Conservation (phyloP, 495 filamentous ascomycete genomes). For the Talaromyces thailandensis region DNA sequence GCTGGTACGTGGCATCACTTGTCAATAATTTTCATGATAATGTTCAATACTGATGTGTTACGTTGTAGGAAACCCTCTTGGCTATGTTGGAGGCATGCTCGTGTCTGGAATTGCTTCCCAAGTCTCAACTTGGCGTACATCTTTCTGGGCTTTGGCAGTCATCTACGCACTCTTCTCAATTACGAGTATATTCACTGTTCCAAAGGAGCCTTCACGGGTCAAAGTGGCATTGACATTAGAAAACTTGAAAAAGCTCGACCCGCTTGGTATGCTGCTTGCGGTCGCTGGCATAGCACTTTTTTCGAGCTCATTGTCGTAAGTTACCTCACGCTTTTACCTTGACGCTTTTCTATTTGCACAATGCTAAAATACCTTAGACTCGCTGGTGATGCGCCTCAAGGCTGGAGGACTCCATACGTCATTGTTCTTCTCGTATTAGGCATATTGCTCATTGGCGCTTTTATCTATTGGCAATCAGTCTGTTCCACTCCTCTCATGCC, state of each 20-base stretch:
- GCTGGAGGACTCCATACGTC: conserved; percentile 61
- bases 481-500: conserved; percentile 26
- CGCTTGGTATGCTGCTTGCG: conserved; percentile 54
- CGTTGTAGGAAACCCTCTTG: conserved; percentile 54
- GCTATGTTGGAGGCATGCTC: conserved; percentile 59
- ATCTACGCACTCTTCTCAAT: conserved; percentile 50
- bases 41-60: neutral
- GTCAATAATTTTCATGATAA: neutral
- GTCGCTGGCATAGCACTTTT: conserved; percentile 58
- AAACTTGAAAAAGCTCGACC: conserved; percentile 51
- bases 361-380: conserved; percentile 21
- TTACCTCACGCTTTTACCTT: conserved; percentile 5
- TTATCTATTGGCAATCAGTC: conserved; percentile 53
- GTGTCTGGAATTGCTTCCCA: conserved; percentile 58
- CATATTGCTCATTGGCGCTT: conserved; percentile 45
- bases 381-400: conserved; percentile 43
- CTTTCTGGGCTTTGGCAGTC: conserved; percentile 56
- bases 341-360: neutral
- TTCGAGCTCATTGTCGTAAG: conserved; percentile 53
- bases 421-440: conserved; percentile 54
- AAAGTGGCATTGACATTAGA: conserved; percentile 31
- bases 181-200: conserved; percentile 57
- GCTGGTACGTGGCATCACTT: conserved; percentile 16
- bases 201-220: conserved; percentile 40
- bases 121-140: conserved; percentile 58